These are phyloP conservation scores for Eucalyptus polybractea DNA, from an alignment of 345 rosid species.

Conservation along the genomic window DNA sequence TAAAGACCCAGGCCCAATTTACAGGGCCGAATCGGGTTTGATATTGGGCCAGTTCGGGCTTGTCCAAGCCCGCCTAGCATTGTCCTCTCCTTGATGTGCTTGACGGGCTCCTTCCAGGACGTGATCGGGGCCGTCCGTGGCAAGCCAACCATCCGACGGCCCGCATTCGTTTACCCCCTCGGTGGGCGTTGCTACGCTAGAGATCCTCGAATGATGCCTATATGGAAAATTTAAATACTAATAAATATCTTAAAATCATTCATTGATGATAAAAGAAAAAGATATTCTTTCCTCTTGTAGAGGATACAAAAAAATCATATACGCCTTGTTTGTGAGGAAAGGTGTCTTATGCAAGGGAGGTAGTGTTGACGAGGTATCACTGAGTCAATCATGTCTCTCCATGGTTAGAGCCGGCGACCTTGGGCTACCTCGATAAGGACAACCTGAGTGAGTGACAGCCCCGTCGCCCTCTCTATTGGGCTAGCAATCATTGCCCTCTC, in stretches of 20 bases:
- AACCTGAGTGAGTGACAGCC: too few relatives aligned
- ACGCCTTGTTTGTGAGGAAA: too few relatives aligned
- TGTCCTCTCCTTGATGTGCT: too few relatives aligned
- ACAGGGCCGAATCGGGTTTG: neutral
- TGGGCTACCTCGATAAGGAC: too few relatives aligned
- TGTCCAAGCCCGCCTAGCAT: too few relatives aligned
- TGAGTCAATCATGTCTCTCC: neutral
- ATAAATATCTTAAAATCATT: neutral
- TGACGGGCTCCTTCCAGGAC: neutral
- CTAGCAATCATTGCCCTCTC: neutral
- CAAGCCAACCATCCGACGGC: neutral
- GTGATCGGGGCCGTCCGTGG: neutral
- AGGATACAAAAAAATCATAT: too few relatives aligned
- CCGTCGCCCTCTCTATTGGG: too few relatives aligned
- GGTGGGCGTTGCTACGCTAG: neutral
- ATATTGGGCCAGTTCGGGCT: neutral
- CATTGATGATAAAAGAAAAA: too few relatives aligned
- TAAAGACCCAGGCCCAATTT: neutral
- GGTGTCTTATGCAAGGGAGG: too few relatives aligned
- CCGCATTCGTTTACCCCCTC: neutral
- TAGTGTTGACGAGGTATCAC: neutral
- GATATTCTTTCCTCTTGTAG: too few relatives aligned
- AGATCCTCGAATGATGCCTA: too few relatives aligned
- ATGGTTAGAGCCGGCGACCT: fast-evolving
- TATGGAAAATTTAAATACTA: neutral